These are phyloP conservation scores for Globisporangium recalcitrans DNA, from an alignment of 352 stramenopile genomes.

Conservation along the genomic window DNA sequence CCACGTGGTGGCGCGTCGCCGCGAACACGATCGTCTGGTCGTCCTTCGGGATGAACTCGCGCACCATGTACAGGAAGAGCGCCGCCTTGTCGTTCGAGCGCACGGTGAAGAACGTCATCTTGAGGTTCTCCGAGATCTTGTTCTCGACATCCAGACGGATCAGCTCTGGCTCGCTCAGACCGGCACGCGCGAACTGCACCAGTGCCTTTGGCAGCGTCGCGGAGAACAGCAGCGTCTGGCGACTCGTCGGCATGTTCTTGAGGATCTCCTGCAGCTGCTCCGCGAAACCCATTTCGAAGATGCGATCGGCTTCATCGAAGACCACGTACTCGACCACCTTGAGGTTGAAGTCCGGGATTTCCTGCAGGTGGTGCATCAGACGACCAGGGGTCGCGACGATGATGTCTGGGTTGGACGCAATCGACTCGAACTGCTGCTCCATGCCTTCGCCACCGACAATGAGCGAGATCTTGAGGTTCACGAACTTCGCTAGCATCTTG, in stretches of 20 bases:
- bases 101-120: constrained; percentile 96
- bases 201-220: constrained; percentile 97
- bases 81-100: constrained; percentile 93
- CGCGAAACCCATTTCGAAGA: constrained; percentile 99
- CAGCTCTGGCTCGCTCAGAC: constrained; percentile 95
- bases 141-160: constrained; percentile 98
- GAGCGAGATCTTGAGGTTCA: constrained; percentile 86
- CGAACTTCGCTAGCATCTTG: constrained; percentile 90
- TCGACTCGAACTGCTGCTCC: constrained; percentile 96
- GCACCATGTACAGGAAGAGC: constrained; percentile 94
- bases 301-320: constrained; percentile 98
- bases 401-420: constrained; percentile 92
- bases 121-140: constrained; percentile 97
- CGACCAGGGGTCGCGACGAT: constrained; percentile 93
- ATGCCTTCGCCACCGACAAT: constrained; percentile 97
- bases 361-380: constrained; percentile 92
- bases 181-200: constrained; percentile 97
- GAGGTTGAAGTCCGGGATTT: constrained; percentile 93
- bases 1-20: constrained; percentile 97
- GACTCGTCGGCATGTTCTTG: constrained; percentile 81
- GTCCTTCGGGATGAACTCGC: constrained; percentile 89
- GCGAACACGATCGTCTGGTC: constrained; percentile 98
- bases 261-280: constrained; percentile 95
- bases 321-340: constrained; percentile 91
- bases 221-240: constrained; percentile 92